Evolutionary conservation across 1,284 basidiomycete species (phyloP).

Genomic region (Tetrapyrgos nigripes): DNA sequence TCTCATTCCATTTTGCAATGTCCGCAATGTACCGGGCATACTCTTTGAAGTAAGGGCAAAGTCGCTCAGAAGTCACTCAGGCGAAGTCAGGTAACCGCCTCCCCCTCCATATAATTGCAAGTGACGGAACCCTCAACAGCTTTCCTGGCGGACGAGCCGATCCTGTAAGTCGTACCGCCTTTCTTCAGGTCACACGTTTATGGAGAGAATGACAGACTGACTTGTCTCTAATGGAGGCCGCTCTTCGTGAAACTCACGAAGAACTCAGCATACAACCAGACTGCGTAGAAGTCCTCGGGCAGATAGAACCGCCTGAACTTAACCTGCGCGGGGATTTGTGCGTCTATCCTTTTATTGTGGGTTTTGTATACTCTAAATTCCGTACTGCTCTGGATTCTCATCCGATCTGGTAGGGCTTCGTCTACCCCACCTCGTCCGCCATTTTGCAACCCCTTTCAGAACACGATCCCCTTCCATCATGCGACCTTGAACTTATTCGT

Average conservation of each 20-base stretch:
- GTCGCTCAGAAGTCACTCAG: slow-evolving; percentile 69
- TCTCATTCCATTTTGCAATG: slow-evolving; percentile 78
- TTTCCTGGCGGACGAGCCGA: slow-evolving; percentile 83
- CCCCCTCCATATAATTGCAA: background rate
- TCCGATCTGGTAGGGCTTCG: slow-evolving; percentile 60
- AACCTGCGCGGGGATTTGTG: slow-evolving; percentile 63
- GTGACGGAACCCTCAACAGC: slow-evolving; percentile 44
- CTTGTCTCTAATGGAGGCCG: slow-evolving; percentile 57
- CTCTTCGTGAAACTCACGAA: slow-evolving; percentile 76
- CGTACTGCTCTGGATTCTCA: slow-evolving; percentile 8
- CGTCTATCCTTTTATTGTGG: slow-evolving; percentile 80
- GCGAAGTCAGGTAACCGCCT: slow-evolving; percentile 75
- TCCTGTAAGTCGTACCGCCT: slow-evolving; percentile 45
- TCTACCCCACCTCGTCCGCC: slow-evolving; percentile 42
- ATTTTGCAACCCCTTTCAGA: slow-evolving; percentile 25
- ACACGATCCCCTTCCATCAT: slow-evolving; percentile 63
- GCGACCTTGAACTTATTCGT: slow-evolving; percentile 58
- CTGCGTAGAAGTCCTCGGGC: slow-evolving; percentile 70
- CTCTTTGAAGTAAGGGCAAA: slow-evolving; percentile 76
- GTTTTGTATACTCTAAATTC: slow-evolving; percentile 31
- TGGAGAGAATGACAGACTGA: slow-evolving; percentile 53
- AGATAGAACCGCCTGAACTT: slow-evolving; percentile 64
- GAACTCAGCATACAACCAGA: slow-evolving; percentile 67
- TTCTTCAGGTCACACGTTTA: background rate
- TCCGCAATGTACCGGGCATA: slow-evolving; percentile 66